Base-by-base conservation (phyloP, 2,329 filamentous ascomycete genomes). In the Rutstroemia sp. region DNA sequence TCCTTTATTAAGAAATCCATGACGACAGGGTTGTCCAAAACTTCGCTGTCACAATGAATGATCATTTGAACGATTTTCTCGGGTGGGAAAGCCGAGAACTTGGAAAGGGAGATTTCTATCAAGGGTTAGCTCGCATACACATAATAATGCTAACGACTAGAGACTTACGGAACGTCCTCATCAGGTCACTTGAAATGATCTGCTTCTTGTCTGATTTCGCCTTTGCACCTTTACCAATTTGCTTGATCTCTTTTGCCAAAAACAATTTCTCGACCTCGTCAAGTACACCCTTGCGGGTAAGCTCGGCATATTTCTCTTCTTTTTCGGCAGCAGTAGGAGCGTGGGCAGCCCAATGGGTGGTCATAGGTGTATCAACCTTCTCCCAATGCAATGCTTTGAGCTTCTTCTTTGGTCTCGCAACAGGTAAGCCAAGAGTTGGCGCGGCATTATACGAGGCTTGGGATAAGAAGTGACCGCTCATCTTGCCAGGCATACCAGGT, bases 381-480 rank as follows among this genome's bases (percentile, higher is more conserved):
- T 99, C 94, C 92, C 94, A 97, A 75, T 99, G 94, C 64, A 99
- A 80, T 58, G 92, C 92, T 83, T 99, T 99, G 72, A 99, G 90
- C 79, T 97, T 99, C 84, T 96, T 97, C 82, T 96, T 97, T 21
- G 94, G 91, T 65, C 92, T 80, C 52, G 91, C 89, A 59, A 91
- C 88, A 38, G 90, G 86, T 66, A 95, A 74, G 45, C 86, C 83
- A 63, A 90, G 77, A 7, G 82, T 80, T 21, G 83, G 74, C 14
- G 79, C 69, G 5, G 79, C 70, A 19, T 76, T 73, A 59, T 81
- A 80, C 34, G 65, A 41, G 38, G 79, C 77, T 62, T 82, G 77
- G 62, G 85, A 79, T 60, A 96, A 74, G 74, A 88, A 96, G 61
- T 90, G 86, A 7, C 89, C 89, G 56, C 87, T 85, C 61, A 86